Base-by-base conservation (phyloP, 2,329 filamentous ascomycete genomes). In the Sporothrix globosa region DNA sequence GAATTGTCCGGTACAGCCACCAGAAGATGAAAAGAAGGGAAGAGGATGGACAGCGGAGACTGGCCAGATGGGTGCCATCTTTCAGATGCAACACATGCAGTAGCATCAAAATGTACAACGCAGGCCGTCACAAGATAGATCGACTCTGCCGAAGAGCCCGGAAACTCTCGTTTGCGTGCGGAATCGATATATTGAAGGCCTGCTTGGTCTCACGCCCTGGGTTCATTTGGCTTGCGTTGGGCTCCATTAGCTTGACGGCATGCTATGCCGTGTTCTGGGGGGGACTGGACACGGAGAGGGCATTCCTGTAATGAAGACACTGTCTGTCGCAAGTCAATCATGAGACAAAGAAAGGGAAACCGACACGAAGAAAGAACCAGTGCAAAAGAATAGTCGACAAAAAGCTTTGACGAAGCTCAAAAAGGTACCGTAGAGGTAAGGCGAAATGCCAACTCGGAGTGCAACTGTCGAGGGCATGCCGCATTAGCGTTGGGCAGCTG, bases 401-500 rank as follows among this genome's bases (percentile, higher is more conserved):
- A 44, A 44, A 44, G 11, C 24, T 24, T 27, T 14, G 46, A 1
- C 0, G 19, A 50, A 63, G 46, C 34, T 41, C 19, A 53, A 41
- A 69, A 30, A 19, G 54, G 41, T 41, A 5, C 54, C 11, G 48
- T 21, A 34, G 63, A 46, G 50, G 21, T 39, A 54, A 34, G 69
- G 69, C 61, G 53, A 44, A 19, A 14, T 58, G 54, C 39, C 17
- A 21, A 21, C 30, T 41, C 17, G 30, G 30, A n/a, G 30, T 58
- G 30, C n/a, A 7, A 9, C 10, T 17, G 21, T 53, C 34, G 17
- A 44, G 30, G 41, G 19, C 69, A 41, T 58, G 66, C 66, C 27
- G 53, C 69, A 60, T 53, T 70, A 70, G 69, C 69, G 69, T 70
- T 70, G 69, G 69, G 68, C 68, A 69, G 58, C 61, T 69, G 52